Evolutionary conservation across 129 eudicot genomes (phyloP).

Genomic region (Kitagawia praeruptora): DNA sequence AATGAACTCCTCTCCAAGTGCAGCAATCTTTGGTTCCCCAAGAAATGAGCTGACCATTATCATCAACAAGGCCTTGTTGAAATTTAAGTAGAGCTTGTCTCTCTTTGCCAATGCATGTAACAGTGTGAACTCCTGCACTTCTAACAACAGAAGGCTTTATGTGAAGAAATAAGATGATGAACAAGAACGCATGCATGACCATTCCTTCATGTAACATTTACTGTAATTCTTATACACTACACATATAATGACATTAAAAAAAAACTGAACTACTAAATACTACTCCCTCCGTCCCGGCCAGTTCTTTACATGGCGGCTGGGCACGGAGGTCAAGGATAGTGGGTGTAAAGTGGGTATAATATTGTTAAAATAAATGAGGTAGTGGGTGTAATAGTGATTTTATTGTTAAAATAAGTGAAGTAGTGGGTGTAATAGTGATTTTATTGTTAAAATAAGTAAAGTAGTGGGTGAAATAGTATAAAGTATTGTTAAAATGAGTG

Average conservation of each 20-base stretch:
- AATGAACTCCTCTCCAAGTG: conserved; percentile 18
- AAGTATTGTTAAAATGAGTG: no score
- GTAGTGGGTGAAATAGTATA: no score
- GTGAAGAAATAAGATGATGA: neutral
- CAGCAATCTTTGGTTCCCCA: conserved; percentile 20
- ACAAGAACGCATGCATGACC: neutral
- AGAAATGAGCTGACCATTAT: conserved; percentile 13
- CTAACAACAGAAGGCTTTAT: neutral
- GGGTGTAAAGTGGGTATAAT: no score
- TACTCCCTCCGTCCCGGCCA: no score
- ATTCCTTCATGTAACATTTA: neutral
- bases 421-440: no score
- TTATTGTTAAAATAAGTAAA: no score
- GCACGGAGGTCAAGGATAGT: no score
- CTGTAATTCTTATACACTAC: neutral
- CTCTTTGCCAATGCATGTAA: conserved; percentile 12
- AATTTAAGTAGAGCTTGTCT: conserved; percentile 15
- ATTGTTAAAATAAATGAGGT: no score
- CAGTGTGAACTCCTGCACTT: neutral
- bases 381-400: no score
- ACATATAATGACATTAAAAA: neutral
- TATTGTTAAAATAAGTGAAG: no score
- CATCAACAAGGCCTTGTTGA: conserved; percentile 13
- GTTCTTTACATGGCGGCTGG: no score
- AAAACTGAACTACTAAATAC: neutral